Conservation (phyloP, 176 grass and related monocot genomes). For the Tillandsia fasciculata region DNA sequence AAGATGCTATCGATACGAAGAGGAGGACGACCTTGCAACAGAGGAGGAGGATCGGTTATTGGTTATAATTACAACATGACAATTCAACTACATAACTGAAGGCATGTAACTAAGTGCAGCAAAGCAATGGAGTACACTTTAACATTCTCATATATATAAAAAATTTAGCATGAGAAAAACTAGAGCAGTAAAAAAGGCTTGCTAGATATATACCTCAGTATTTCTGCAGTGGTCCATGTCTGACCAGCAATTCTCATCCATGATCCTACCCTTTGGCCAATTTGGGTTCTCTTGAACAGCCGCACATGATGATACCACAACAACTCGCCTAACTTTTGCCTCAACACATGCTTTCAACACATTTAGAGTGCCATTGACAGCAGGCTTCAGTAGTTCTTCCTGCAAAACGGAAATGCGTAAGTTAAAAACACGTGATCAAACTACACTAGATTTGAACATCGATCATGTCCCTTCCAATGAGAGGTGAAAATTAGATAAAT, state of each 20-base stretch:
- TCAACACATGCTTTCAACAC: conserved; percentile 25
- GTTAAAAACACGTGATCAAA: not conserved
- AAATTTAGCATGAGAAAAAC: not conserved
- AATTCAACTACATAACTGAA: too few species aligned
- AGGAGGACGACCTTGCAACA: too few species aligned
- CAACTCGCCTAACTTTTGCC: conserved; percentile 30
- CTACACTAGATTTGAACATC: not conserved
- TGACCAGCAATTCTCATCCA: conserved; percentile 42
- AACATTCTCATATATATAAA: not conserved
- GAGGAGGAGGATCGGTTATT: too few species aligned
- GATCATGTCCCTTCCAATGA: too few species aligned
- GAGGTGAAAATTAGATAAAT: too few species aligned
- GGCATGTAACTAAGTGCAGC: too few species aligned
- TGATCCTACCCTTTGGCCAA: conserved; percentile 22
- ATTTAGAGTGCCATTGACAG: conserved; percentile 36
- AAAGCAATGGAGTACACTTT: too few species aligned
- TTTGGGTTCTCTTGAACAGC: conserved; percentile 32
- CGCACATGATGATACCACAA: conserved; percentile 30
- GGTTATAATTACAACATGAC: too few species aligned
- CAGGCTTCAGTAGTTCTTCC: conserved; percentile 27
- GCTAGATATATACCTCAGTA: conserved; percentile 17
- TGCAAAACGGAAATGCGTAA: conserved; percentile 3
- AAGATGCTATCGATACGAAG: too few species aligned
- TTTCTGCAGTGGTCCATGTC: conserved; percentile 27
- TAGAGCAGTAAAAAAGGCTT: not conserved